phyloP scores from a whole-genome alignment of 768 basidiomycete genomes.

The Lentinula guzmanii region DNA sequence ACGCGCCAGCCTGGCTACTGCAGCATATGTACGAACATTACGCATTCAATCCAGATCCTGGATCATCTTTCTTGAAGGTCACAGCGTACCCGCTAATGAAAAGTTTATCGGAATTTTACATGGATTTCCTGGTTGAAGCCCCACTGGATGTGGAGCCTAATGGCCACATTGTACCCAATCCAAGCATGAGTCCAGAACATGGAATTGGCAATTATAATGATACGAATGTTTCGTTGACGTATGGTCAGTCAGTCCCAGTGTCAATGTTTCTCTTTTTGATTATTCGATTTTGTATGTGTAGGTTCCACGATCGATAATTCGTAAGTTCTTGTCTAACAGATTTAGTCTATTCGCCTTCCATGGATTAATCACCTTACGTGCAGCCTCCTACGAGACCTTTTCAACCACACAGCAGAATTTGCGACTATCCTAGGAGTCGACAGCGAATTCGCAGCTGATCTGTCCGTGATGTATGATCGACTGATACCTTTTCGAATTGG shows the following conservation, averaged over 20 bases:
- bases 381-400: constrained; percentile 9
- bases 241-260: background rate
- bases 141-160: constrained; percentile 4
- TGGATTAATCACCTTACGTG: no score
- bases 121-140: constrained; percentile 7
- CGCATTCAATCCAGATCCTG: constrained; percentile 1
- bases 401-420: constrained; percentile 7
- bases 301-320: constrained; percentile 13
- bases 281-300: background rate
- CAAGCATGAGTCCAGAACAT: constrained; percentile 11
- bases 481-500: constrained; percentile 11
- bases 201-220: constrained; percentile 3
- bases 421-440: constrained; percentile 11
- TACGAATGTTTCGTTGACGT: constrained; percentile 3
- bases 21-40: constrained; percentile 13
- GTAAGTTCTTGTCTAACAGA: background rate
- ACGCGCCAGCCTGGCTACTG: constrained; percentile 9
- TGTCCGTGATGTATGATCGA: constrained; percentile 3
- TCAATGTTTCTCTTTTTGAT: background rate
- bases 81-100: constrained; percentile 10
- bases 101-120: constrained; percentile 7
- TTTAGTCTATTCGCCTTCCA: no score
- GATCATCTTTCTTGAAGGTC: constrained; percentile 6
- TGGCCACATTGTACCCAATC: constrained; percentile 7
- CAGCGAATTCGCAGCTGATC: constrained; percentile 3